Conservation (phyloP, 805 yeast species). For the Wickerhamomyces queroliae region DNA sequence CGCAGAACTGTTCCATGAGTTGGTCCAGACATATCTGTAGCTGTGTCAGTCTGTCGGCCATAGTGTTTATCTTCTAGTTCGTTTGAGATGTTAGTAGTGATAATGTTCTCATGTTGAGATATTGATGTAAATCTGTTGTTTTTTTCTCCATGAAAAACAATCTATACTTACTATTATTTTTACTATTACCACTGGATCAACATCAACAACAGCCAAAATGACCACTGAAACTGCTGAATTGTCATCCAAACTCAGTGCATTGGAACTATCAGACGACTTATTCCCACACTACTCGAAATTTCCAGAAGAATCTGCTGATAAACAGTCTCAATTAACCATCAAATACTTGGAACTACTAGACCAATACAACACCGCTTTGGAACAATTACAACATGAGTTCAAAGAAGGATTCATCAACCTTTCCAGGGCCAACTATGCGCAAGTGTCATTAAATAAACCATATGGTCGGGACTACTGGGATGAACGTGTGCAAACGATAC, state of each 20-base stretch:
- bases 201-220: not conserved
- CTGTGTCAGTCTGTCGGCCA: conserved; percentile 89
- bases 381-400: conserved; percentile 4
- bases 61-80: conserved; percentile 19
- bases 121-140: not conserved
- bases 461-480: conserved; percentile 41
- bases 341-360: conserved; percentile 8
- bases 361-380: conserved; percentile 6
- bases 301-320: not conserved
- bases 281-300: conserved; percentile 1
- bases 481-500: conserved; percentile 22
- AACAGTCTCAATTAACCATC: conserved; percentile 1
- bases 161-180: not conserved
- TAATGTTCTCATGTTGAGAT: not conserved
- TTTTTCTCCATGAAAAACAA: not conserved
- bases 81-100: no score
- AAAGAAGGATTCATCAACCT: conserved; percentile 33
- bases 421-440: conserved; percentile 40
- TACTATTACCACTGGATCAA: not conserved
- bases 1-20: conserved; percentile 72
- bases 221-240: not conserved
- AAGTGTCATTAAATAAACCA: conserved; percentile 18
- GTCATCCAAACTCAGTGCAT: not conserved
- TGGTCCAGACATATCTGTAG: conserved; percentile 81
- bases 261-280: conserved; percentile 4